These are phyloP conservation scores for Zostera marina DNA, from an alignment of 116 monocot genomes.

Conservation along the genomic window DNA sequence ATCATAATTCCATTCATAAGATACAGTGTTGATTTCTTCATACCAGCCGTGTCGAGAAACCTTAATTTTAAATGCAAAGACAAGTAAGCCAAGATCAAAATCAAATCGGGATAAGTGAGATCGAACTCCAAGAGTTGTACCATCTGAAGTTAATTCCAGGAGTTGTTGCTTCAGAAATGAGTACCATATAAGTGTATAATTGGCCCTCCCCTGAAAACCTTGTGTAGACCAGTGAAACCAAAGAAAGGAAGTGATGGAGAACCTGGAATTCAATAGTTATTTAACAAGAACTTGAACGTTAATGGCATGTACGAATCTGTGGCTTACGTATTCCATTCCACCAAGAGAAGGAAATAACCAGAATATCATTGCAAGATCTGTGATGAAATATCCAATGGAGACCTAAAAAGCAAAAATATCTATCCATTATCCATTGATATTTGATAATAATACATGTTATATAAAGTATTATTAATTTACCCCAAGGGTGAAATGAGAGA, in stretches of 20 bases:
- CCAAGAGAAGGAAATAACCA: conserved; percentile 89
- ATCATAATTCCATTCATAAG: conserved; percentile 51
- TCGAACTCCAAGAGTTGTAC: too few relatives aligned
- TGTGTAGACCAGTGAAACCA: conserved; percentile 46
- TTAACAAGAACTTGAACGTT: too few relatives aligned
- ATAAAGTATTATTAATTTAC: conserved; percentile 33
- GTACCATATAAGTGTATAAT: conserved; percentile 66
- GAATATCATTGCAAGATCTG: conserved; percentile 73
- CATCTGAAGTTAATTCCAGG: conserved; percentile 60
- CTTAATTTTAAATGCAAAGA: conserved; percentile 14
- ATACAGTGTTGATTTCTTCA: conserved; percentile 61
- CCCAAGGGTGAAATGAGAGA: conserved; percentile 72
- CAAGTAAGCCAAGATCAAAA: neutral
- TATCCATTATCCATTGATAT: too few relatives aligned
- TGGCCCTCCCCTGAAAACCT: conserved; percentile 65
- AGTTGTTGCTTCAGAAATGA: conserved; percentile 73
- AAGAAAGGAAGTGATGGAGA: conserved; percentile 58
- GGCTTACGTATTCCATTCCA: conserved; percentile 88
- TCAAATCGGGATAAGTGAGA: neutral
- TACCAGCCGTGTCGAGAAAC: conserved; percentile 77
- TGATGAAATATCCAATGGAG: conserved; percentile 78
- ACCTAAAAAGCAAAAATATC: conserved; percentile 38
- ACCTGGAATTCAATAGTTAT: conserved; percentile 17
- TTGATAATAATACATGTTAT: too few relatives aligned
- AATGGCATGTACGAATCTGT: too few relatives aligned